A percentile compares a stretch with the other conserved stretches of the same genome.
These are phyloP conservation scores for Chionographis japonica DNA, from an alignment of 106 monocot genomes.

Conservation along the genomic window DNA sequence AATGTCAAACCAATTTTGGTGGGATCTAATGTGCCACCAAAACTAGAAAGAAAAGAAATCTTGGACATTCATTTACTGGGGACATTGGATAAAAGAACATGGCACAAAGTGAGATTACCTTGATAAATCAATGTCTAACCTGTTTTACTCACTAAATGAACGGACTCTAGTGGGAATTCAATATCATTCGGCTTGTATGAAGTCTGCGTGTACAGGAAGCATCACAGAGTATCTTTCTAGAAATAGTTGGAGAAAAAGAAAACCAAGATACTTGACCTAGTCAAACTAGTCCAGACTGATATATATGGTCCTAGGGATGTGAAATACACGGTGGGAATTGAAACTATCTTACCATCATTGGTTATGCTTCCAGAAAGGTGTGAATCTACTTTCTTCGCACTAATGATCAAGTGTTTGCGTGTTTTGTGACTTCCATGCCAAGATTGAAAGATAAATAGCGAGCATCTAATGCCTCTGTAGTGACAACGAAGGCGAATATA, in stretches of 20 bases:
- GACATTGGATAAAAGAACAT: too few species aligned
- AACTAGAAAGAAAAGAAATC: too few species aligned
- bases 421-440: not conserved
- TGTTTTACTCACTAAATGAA: too few species aligned
- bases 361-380: not conserved
- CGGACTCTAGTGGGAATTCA: not conserved
- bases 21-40: too few species aligned
- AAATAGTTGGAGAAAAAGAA: not conserved
- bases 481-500: not conserved
- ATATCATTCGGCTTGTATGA: not conserved
- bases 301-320: not conserved
- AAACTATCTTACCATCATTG: not conserved
- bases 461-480: not conserved
- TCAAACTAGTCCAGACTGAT: not conserved
- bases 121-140: too few species aligned
- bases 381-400: not conserved
- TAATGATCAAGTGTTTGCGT: not conserved
- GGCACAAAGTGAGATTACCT: too few species aligned
- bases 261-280: too few species aligned
- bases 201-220: not conserved
- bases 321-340: not conserved
- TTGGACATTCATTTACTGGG: too few species aligned
- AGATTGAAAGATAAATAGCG: not conserved
- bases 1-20: too few species aligned
- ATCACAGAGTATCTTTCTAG: not conserved